phyloP scores from a whole-genome alignment of 768 basidiomycete species.

The Tulasnella sp. region DNA sequence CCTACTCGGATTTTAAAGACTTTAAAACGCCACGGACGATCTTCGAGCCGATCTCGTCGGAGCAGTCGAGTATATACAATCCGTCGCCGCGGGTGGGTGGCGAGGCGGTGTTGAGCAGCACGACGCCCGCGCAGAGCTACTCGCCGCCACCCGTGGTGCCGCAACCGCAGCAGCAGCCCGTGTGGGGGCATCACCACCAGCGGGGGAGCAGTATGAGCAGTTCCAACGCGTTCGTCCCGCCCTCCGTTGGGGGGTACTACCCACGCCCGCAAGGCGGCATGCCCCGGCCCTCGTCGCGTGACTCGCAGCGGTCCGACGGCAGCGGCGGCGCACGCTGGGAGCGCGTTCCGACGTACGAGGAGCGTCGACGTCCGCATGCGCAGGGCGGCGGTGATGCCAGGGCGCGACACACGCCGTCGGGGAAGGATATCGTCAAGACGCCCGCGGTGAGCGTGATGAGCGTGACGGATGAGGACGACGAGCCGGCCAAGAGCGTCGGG shows the following conservation, averaged over 20 bases:
- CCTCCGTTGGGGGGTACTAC: background rate
- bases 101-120: background rate
- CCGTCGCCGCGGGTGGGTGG: background rate
- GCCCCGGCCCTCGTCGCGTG: background rate
- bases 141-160: background rate
- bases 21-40: slow-evolving; percentile 2
- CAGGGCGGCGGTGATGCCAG: background rate
- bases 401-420: background rate
- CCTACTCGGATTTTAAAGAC: background rate
- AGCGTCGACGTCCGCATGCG: too few species aligned
- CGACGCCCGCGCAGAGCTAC: background rate
- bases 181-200: background rate
- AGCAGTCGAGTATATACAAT: background rate
- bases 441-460: background rate
- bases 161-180: background rate
- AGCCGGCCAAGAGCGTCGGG: background rate
- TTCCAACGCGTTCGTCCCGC: too few species aligned
- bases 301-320: background rate
- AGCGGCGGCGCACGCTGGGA: background rate
- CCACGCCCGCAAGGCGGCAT: background rate
- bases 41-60: background rate
- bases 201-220: too few species aligned
- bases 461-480: background rate
- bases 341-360: too few species aligned
- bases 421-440: background rate